Percentiles rank a stretch among this genome's conserved stretches.
phyloP scores from a whole-genome alignment of 345 rosid genomes.

The Euphorbia peplus region DNA sequence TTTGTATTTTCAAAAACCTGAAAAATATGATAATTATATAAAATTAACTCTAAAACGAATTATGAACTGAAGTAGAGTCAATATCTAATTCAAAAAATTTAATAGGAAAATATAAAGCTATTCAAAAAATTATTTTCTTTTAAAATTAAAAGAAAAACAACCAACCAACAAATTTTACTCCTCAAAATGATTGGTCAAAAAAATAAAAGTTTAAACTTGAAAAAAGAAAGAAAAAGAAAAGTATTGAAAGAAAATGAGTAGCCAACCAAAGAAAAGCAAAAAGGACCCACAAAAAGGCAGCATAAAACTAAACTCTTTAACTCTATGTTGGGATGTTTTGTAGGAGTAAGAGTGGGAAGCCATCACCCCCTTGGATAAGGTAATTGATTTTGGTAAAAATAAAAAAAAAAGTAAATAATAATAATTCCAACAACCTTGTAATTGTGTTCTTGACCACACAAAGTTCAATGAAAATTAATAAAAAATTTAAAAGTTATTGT shows the following conservation, averaged over 20 bases:
- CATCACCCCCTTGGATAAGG: constrained; percentile 14
- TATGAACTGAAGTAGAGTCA: too few species aligned
- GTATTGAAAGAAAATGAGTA: neutral
- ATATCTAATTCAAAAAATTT: neutral
- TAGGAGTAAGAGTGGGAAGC: constrained; percentile 14
- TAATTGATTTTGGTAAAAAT: constrained; percentile 1
- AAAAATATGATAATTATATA: too few species aligned
- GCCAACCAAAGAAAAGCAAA: constrained; percentile 7
- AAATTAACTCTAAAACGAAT: too few species aligned
- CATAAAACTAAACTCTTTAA: neutral
- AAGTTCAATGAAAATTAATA: neutral
- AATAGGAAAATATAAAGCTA: neutral
- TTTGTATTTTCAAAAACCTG: too few species aligned
- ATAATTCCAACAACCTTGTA: constrained; percentile 22
- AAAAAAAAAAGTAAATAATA: neutral
- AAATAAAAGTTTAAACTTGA: constrained; percentile 10
- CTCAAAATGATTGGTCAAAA: constrained; percentile 10
- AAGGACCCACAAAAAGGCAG: constrained; percentile 19
- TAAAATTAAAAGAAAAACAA: neutral
- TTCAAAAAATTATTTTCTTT: neutral
- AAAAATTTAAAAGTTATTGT: neutral
- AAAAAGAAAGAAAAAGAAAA: too few species aligned
- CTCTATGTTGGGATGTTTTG: constrained; percentile 15
- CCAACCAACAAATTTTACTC: constrained; percentile 1
- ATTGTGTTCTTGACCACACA: constrained; percentile 27